Conservation (phyloP, 2,329 filamentous ascomycete genomes). For the Curvularia eragrostidis region DNA sequence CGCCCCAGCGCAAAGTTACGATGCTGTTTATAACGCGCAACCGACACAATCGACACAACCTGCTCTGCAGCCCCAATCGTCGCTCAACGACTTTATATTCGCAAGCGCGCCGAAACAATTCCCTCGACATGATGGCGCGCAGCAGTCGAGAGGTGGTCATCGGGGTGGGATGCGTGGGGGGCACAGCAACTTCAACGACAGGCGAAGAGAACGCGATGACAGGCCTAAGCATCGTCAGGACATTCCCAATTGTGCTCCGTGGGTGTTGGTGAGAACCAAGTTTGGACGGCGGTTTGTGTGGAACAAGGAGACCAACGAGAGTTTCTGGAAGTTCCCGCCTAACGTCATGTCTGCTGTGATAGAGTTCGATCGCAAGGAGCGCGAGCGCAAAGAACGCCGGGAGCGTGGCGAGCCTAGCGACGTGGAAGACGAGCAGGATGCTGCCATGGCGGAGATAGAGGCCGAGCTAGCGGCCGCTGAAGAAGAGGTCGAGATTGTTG, state of each 20-base stretch:
- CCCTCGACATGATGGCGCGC: constrained; percentile 22
- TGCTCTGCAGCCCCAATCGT: constrained; percentile 42
- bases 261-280: constrained; percentile 93
- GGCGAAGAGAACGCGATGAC: constrained; percentile 74
- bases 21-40: constrained; percentile 38
- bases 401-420: constrained; percentile 55
- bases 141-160: constrained; percentile 46
- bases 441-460: constrained; percentile 46
- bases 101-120: constrained; percentile 34
- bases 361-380: constrained; percentile 74
- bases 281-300: constrained; percentile 88
- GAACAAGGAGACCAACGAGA: constrained; percentile 83
- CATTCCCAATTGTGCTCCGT: constrained; percentile 83
- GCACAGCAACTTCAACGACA: constrained; percentile 63
- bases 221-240: constrained; percentile 78
- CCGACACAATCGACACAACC: constrained; percentile 61
- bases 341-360: constrained; percentile 78
- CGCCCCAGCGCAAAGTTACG: constrained; percentile 16
- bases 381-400: constrained; percentile 66
- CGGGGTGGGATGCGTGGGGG: constrained; percentile 51
- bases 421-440: constrained; percentile 36
- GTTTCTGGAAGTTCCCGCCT: constrained; percentile 93
- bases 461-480: constrained; percentile 41
- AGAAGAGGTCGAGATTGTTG: constrained; percentile 42
- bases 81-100: constrained; percentile 59